Evolutionary conservation across 352 stramenopile genomes (phyloP).

Genomic region (Phytophthora lateralis): DNA sequence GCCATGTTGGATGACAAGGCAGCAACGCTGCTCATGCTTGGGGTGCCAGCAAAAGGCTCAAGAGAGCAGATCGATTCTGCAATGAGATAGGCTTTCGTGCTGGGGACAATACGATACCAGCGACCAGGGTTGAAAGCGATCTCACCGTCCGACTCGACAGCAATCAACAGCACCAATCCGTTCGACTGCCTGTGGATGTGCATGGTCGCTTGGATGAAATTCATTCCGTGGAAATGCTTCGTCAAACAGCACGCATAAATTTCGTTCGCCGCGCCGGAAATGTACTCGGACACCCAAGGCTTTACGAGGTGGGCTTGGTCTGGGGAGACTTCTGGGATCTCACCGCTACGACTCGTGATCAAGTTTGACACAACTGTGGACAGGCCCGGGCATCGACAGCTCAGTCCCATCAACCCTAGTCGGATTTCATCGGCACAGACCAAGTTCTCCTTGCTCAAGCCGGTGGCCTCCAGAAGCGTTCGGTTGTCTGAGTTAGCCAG

Average conservation of each 20-base stretch:
- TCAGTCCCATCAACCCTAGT: constrained; percentile 85
- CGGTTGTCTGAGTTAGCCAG: constrained; percentile 86
- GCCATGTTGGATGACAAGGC: constrained; percentile 38
- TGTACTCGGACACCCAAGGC: constrained; percentile 79
- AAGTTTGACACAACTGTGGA: constrained; percentile 88
- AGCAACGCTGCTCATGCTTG: constrained; percentile 32
- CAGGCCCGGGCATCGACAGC: constrained; percentile 77
- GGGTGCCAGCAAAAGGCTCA: constrained; percentile 40
- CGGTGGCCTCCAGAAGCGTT: constrained; percentile 74
- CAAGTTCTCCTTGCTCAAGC: constrained; percentile 70
- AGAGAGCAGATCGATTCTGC: constrained; percentile 71
- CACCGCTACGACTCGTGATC: constrained; percentile 73
- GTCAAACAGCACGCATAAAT: constrained; percentile 78
- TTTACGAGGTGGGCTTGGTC: constrained; percentile 30
- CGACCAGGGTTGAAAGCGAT: constrained; percentile 81
- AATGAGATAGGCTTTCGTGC: constrained; percentile 78
- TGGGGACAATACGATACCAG: constrained; percentile 50
- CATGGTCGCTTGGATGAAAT: constrained; percentile 75
- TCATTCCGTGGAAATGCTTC: constrained; percentile 64
- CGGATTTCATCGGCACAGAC: constrained; percentile 85
- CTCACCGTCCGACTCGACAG: constrained; percentile 66
- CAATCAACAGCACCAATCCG: constrained; percentile 77
- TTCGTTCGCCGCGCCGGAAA: constrained; percentile 76
- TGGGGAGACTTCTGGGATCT: constrained; percentile 29
- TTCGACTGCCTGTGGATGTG: constrained; percentile 74